phyloP scores from a whole-genome alignment of 495 filamentous ascomycete species.

The Xylaria telfairii region DNA sequence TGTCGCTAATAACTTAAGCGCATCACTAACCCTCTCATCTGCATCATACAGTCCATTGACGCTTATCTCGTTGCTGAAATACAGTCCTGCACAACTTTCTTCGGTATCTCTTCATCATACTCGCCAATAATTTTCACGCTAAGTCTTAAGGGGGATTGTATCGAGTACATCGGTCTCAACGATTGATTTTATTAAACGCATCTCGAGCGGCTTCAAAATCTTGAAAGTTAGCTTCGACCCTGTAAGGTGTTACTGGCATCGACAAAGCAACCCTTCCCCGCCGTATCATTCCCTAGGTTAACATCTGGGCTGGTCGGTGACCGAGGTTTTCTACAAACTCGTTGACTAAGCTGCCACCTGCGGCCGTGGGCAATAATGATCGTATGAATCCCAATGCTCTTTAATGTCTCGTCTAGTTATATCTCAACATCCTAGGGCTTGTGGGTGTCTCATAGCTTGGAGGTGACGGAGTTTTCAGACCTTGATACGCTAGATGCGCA shows the following conservation, averaged over 20 bases:
- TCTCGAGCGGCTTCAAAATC: constrained; percentile 57
- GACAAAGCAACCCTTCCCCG: constrained; percentile 63
- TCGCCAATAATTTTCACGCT: constrained; percentile 59
- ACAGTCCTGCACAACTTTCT: constrained; percentile 52
- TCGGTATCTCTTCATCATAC: constrained; percentile 52
- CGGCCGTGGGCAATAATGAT: constrained; percentile 64
- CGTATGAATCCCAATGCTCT: constrained; percentile 13
- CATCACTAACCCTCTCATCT: neutral
- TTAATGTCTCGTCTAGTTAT: constrained; percentile 58
- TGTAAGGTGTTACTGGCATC: constrained; percentile 63
- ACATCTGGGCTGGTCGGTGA: constrained; percentile 55
- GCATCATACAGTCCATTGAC: neutral
- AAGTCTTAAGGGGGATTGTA: constrained; percentile 60
- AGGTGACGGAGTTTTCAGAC: constrained; percentile 71
- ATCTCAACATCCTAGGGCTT: constrained; percentile 50
- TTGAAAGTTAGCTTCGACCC: constrained; percentile 66
- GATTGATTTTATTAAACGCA: constrained; percentile 52
- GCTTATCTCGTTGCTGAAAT: constrained; percentile 32
- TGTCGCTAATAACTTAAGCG: constrained; percentile 33
- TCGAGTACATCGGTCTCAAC: constrained; percentile 52
- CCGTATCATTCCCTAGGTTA: constrained; percentile 59
- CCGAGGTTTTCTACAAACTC: constrained; percentile 52
- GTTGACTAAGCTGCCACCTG: constrained; percentile 51
- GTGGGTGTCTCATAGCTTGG: constrained; percentile 60
- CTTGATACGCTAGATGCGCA: constrained; percentile 68